phyloP scores from a whole-genome alignment of 78 protist species.

The Chrysochromulina parva region DNA sequence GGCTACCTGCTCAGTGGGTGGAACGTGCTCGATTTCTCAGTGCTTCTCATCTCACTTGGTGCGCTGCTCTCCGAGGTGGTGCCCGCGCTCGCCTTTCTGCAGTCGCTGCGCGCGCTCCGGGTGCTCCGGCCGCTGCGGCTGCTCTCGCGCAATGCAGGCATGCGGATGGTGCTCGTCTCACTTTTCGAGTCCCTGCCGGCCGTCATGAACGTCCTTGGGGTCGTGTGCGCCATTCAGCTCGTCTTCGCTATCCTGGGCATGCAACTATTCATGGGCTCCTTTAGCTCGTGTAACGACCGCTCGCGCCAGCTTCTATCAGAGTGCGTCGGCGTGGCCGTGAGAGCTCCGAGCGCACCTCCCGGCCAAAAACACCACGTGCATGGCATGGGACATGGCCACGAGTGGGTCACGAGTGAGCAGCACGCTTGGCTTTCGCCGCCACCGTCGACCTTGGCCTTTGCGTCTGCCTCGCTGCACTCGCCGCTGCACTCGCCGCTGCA shows the following conservation, averaged over 20 bases:
- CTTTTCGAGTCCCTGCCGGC: neutral
- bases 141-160: neutral
- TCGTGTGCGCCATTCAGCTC: neutral
- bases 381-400: no score
- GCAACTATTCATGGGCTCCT: neutral
- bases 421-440: no score
- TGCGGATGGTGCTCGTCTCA: neutral
- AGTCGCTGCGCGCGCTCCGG: neutral
- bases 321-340: no score
- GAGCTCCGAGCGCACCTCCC: no score
- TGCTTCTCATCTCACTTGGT: slow-evolving; percentile 4
- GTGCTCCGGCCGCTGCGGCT: slow-evolving; percentile 25
- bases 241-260: neutral
- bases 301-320: no score
- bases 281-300: neutral
- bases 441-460: no score
- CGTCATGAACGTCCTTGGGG: neutral
- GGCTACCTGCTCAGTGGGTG: neutral
- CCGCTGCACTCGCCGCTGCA: no score
- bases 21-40: slow-evolving; percentile 39
- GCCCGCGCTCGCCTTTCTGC: no score
- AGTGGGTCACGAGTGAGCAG: no score
- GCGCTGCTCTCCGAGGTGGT: no score
- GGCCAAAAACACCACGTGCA: no score
- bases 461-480: no score